Percentiles rank a stretch among this genome's conserved stretches.
Evolutionary conservation across 306 rosid species (phyloP).

Genomic region (Prosopis cineraria): DNA sequence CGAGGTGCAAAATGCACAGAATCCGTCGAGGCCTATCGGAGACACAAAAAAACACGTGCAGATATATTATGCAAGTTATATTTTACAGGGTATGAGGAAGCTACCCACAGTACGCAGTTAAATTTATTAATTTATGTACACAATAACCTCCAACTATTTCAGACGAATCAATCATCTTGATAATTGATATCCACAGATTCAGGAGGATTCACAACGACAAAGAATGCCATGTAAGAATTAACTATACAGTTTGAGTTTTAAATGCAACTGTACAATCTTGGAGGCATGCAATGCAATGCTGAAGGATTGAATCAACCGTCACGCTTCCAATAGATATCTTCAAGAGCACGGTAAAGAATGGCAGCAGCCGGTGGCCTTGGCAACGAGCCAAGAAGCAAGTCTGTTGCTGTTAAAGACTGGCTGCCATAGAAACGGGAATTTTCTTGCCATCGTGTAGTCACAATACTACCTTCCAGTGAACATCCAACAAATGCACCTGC

Average conservation of each 20-base stretch:
- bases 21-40: too few relatives aligned
- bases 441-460: slow-evolving; percentile 63
- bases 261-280: slow-evolving; percentile 43
- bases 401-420: slow-evolving; percentile 71
- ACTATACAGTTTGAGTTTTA: slow-evolving; percentile 39
- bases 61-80: neutral
- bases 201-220: slow-evolving; percentile 30
- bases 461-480: slow-evolving; percentile 88
- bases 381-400: slow-evolving; percentile 80
- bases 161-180: neutral
- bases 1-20: too few relatives aligned
- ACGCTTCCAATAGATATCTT: slow-evolving; percentile 68
- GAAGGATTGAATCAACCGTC: slow-evolving; percentile 39
- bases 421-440: slow-evolving; percentile 84
- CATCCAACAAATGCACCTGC: slow-evolving; percentile 98
- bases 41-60: neutral
- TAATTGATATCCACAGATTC: slow-evolving; percentile 31
- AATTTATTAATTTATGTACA: slow-evolving; percentile 2
- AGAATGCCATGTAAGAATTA: slow-evolving; percentile 44
- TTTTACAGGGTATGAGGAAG: neutral
- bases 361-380: slow-evolving; percentile 96
- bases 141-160: neutral
- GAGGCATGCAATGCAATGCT: slow-evolving; percentile 21
- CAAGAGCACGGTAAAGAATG: slow-evolving; percentile 74
- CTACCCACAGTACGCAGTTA: neutral